These are phyloP conservation scores for Asclepias syriaca DNA, from an alignment of 257 asterid genomes.

Conservation along the genomic window DNA sequence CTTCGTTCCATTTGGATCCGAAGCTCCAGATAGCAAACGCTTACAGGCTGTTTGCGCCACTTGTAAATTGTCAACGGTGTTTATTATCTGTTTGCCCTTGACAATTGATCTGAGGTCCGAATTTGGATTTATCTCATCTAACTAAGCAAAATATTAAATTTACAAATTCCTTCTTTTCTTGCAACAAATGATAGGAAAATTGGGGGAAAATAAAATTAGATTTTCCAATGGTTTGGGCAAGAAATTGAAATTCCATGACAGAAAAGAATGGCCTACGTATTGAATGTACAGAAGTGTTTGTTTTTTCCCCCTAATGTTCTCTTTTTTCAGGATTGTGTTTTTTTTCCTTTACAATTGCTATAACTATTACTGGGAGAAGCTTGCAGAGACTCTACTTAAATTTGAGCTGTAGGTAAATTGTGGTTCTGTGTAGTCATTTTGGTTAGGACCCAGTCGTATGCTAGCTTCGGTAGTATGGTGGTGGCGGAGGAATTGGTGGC, in stretches of 20 bases:
- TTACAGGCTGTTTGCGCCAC: background rate
- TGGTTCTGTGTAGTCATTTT: slow-evolving; percentile 15
- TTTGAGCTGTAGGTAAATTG: slow-evolving; percentile 27
- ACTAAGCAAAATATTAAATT: slow-evolving; percentile 6
- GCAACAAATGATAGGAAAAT: background rate
- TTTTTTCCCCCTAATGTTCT: background rate
- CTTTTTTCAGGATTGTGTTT: background rate
- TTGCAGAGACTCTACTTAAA: slow-evolving; percentile 35
- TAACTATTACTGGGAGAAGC: slow-evolving; percentile 25
- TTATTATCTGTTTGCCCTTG: background rate
- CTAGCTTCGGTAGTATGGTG: slow-evolving; percentile 18
- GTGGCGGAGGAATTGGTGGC: too few species aligned
- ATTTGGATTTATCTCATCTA: background rate
- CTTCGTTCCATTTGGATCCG: slow-evolving; percentile 37
- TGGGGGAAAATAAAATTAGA: background rate
- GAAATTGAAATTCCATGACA: slow-evolving; percentile 5
- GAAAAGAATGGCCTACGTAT: background rate
- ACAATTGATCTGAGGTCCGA: background rate
- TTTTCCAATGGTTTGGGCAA: background rate
- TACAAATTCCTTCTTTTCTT: background rate
- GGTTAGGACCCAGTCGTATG: background rate
- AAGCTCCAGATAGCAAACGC: slow-evolving; percentile 35
- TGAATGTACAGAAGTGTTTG: background rate
- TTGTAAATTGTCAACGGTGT: background rate
- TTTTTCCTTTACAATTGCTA: background rate